Evolutionary conservation across 2,329 filamentous ascomycete species (phyloP).

Genomic region (Botrytis tulipae): DNA sequence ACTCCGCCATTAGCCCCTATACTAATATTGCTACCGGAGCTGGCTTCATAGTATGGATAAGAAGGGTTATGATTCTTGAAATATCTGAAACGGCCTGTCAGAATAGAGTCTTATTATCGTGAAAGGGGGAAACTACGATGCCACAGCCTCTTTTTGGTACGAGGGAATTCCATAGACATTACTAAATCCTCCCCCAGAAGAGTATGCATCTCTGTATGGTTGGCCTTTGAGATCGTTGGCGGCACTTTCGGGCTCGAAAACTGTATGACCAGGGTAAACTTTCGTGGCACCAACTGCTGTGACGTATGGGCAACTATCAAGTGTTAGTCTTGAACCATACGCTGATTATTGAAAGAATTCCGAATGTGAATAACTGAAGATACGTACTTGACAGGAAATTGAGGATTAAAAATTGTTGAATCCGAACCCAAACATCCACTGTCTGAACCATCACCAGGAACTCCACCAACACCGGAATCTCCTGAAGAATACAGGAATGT

Average conservation of each 20-base stretch:
- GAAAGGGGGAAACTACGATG: not conserved
- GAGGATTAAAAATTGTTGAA: constrained; percentile 47
- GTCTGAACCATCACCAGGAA: constrained; percentile 36
- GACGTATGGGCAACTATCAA: constrained; percentile 46
- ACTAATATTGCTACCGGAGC: constrained; percentile 25
- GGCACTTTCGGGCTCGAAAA: constrained; percentile 43
- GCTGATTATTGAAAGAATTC: too few species aligned
- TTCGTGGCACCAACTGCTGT: constrained; percentile 54
- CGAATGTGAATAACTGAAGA: not conserved
- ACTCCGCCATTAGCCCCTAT: constrained; percentile 46
- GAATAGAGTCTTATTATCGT: not conserved
- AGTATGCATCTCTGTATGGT: constrained; percentile 52
- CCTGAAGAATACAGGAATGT: constrained; percentile 48
- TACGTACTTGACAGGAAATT: constrained; percentile 38
- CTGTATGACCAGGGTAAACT: constrained; percentile 41
- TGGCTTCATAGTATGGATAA: constrained; percentile 29
- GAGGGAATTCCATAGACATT: constrained; percentile 47
- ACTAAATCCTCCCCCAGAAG: constrained; percentile 73
- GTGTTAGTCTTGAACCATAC: not conserved
- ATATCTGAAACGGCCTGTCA: constrained; percentile 23
- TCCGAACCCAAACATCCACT: constrained; percentile 44
- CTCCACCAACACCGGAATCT: constrained; percentile 45
- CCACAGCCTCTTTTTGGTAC: constrained; percentile 45
- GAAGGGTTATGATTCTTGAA: constrained; percentile 31
- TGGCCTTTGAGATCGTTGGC: constrained; percentile 37